Evolutionary conservation across 352 stramenopile species (phyloP).

Genomic region (Globisporangium uncinulatum): DNA sequence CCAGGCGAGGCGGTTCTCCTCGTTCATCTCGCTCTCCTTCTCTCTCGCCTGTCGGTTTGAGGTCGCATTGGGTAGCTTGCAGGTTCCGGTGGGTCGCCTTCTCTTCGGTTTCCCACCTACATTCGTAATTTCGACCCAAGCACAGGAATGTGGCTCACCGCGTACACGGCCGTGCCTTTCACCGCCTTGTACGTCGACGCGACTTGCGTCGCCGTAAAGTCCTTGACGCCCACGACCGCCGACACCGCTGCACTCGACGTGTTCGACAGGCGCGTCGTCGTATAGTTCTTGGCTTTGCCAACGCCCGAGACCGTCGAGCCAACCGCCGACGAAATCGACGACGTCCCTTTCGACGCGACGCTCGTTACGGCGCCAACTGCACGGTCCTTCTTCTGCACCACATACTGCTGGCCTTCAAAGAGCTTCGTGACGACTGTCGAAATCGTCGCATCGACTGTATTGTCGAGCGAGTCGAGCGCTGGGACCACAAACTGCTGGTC

Average conservation of each 20-base stretch:
- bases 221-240: slow-evolving; percentile 41
- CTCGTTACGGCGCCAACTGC: no score
- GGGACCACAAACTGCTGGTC: no score
- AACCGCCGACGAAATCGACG: slow-evolving; percentile 29
- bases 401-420: no score
- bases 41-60: not conserved
- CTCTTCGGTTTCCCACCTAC: slow-evolving; percentile 18
- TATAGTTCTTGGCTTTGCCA: slow-evolving; percentile 57
- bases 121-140: slow-evolving; percentile 58
- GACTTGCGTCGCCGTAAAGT: slow-evolving; percentile 63
- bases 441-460: no score
- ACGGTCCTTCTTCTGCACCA: no score
- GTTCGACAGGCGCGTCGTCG: slow-evolving; percentile 33
- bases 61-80: not conserved
- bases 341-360: no score
- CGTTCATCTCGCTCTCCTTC: not conserved
- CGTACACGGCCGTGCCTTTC: slow-evolving; percentile 41
- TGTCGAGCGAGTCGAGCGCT: no score
- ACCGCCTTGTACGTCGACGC: slow-evolving; percentile 54
- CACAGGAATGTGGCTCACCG: slow-evolving; percentile 53
- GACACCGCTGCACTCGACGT: slow-evolving; percentile 28
- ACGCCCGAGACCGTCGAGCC: slow-evolving; percentile 35
- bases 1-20: not conserved
- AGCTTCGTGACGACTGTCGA: no score
- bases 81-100: not conserved